Evolutionary conservation across 2,329 filamentous ascomycete genomes (phyloP), one percentile per base, ranked within the genome.

Genomic region (Apiospora aurea): DNA sequence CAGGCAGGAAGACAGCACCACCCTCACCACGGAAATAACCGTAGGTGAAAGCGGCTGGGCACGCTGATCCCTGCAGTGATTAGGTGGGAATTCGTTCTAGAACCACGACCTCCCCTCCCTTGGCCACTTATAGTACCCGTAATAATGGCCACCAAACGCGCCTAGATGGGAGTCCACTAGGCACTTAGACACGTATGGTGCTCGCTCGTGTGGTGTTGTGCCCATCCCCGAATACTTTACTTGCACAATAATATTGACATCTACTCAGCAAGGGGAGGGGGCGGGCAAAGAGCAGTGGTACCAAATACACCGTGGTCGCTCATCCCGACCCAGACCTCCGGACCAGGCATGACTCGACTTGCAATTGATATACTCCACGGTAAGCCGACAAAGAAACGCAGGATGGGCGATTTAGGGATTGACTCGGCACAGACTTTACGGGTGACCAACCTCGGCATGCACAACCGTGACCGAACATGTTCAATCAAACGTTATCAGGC

Each of bases 71-170:
- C 18, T 64, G 57, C 57, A 64, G 41, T 41, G 57, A 41, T 29
- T n/a, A 64, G 57, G 57, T 64, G 57, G 57, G 57, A 41, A 64
- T 64, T 41, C 29, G 57, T 64, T 64, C 57, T 64, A 64, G 57
- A 64, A 64, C 57, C 29, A 41, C 5, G 4, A 21, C 57, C 57
- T 64, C 57, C 34, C 57, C 34, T 41, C 34, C 57, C 57, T 34
- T 64, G 57, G 34, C 57, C 57, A 64, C 57, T 64, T 64, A 64
- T 64, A 61, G 53, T 64, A 64, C 57, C 57, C 57, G 34, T 64
- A 64, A 41, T 64, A 64, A 64, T 64, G 34, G 57, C 57, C 57
- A 64, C 57, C 53, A 38, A 64, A 41, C 34, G 26, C n/a, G 53
- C 29, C 53, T 61, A 61, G 53, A 64, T 64, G 57, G 34, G 57